These are phyloP conservation scores for Tausonia pullulans DNA, from an alignment of 1,284 basidiomycete species.

Conservation along the genomic window DNA sequence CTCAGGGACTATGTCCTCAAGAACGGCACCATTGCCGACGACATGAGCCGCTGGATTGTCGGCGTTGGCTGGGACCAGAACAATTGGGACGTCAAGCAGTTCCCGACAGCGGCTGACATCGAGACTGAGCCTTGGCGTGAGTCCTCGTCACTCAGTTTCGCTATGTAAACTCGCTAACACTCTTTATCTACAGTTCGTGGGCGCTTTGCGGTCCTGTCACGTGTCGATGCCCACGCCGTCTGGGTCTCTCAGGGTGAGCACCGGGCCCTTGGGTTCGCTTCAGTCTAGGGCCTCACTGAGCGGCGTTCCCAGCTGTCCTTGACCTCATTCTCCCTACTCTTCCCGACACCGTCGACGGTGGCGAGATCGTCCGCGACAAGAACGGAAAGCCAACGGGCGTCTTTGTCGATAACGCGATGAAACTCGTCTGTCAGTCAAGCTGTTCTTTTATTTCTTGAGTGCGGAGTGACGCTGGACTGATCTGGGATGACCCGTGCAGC, in stretches of 20 bases:
- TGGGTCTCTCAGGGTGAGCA: constrained; percentile 53
- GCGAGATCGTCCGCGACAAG: constrained; percentile 55
- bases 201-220: constrained; percentile 54
- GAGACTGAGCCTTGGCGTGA: constrained; percentile 47
- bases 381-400: constrained; percentile 59
- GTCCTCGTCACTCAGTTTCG: neutral
- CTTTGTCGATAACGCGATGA: constrained; percentile 22
- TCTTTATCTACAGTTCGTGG: constrained; percentile 36
- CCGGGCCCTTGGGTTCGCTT: too few relatives aligned
- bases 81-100: constrained; percentile 43
- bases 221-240: constrained; percentile 70
- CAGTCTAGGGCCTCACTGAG: too few relatives aligned
- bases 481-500: constrained; percentile 29
- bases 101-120: constrained; percentile 64
- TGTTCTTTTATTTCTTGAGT: constrained; percentile 34
- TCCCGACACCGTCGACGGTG: constrained; percentile 55
- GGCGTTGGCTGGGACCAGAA: constrained; percentile 94
- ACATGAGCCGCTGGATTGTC: constrained; percentile 4
- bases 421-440: constrained; percentile 39
- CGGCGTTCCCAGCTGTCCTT: constrained; percentile 39
- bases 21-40: neutral
- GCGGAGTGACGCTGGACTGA: constrained; percentile 24
- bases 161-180: too few relatives aligned
- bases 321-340: constrained; percentile 45
- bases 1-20: neutral